Base-by-base conservation (phyloP, 352 stramenopile genomes). In the Globisporangium spiculum region DNA sequence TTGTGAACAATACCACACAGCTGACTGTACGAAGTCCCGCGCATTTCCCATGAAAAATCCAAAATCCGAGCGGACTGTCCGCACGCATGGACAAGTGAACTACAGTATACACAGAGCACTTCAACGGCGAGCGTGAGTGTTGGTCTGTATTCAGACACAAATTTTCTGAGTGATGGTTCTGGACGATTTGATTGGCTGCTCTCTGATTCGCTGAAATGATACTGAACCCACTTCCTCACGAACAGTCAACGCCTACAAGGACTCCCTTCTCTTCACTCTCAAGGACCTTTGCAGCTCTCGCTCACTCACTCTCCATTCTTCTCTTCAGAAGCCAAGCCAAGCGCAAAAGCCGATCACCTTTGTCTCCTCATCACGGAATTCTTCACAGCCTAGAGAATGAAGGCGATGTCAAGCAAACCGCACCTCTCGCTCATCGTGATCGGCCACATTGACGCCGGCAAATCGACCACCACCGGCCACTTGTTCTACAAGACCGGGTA, bases 401-500 rank as follows among this genome's bases (percentile, higher is more conserved):
- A 16, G 36, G 36, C 36, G 36, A 44, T 16, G 36, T 44, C 36
- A 12, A 44, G 36, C 74, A 97, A 97, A 68, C 16, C 66, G 52
- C 89, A 95, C 70, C 84, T 98, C 73, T 97, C 88, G 73, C 78
- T 98, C 50, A 92, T 98, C 60, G 93, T 98, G 52, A 98, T 98
- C 70, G 96, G 96, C 54, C 96, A 99, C 84, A 90, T 98, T 77
- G 92, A 98, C 91, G 91, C 93, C 84, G 97, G 98, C 64, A 99
- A 99, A 88, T 99, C 97, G 63, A 99, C 98, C 30, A 99, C 94
- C 48, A 99, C 96, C 16, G 97, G 97, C 71, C 97, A 99, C 81
- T 83, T 99, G 66, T 99, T 99, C 80, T 99, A 99, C 90, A 99
- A 99, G 90, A 99, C 96, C 84, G 97, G 97, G 74, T 95, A 96